Percentiles rank a stretch among this genome's conserved stretches.
phyloP scores from a whole-genome alignment of 2,329 filamentous ascomycete species.

The Epichloe scottii region DNA sequence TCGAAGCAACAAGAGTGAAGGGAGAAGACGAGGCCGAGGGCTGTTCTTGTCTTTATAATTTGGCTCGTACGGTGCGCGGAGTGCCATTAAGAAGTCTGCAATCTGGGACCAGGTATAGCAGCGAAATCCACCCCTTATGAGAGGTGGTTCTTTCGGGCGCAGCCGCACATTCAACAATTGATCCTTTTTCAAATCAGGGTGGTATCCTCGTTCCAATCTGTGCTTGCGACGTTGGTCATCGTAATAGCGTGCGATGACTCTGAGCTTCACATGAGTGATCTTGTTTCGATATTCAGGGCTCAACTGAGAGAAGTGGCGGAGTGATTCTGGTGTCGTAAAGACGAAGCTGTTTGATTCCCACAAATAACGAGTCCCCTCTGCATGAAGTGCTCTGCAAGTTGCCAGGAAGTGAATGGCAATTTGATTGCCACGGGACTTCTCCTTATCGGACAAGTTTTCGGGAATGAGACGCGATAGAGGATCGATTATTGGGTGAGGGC shows the following conservation, averaged over 20 bases:
- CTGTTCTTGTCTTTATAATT: slow-evolving; percentile 20
- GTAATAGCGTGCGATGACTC: slow-evolving; percentile 43
- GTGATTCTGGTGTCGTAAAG: slow-evolving; percentile 39
- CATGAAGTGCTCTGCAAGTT: slow-evolving; percentile 35
- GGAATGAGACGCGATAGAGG: slow-evolving; percentile 33
- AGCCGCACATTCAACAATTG: slow-evolving; percentile 29
- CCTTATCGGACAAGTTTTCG: slow-evolving; percentile 30
- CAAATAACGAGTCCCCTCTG: slow-evolving; percentile 36
- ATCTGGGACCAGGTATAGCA: slow-evolving; percentile 43
- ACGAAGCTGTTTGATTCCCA: slow-evolving; percentile 41
- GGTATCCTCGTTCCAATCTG: slow-evolving; percentile 29
- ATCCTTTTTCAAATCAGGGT: slow-evolving; percentile 28
- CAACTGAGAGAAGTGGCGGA: slow-evolving; percentile 37
- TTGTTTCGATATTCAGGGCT: slow-evolving; percentile 27
- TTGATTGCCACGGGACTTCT: slow-evolving; percentile 32
- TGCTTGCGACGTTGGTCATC: slow-evolving; percentile 35
- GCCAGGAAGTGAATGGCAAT: slow-evolving; percentile 41
- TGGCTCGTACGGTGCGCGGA: slow-evolving; percentile 39
- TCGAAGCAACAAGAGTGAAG: slow-evolving; percentile 32
- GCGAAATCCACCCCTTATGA: slow-evolving; percentile 39
- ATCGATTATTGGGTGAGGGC: slow-evolving; percentile 37
- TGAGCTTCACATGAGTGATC: slow-evolving; percentile 35
- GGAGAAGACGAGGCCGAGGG: slow-evolving; percentile 31
- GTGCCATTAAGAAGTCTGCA: slow-evolving; percentile 36
- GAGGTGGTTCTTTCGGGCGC: slow-evolving; percentile 31